These are phyloP conservation scores for Phaeomoniella chlamydospora DNA, from an alignment of 2,329 filamentous ascomycete species.

Conservation along the genomic window DNA sequence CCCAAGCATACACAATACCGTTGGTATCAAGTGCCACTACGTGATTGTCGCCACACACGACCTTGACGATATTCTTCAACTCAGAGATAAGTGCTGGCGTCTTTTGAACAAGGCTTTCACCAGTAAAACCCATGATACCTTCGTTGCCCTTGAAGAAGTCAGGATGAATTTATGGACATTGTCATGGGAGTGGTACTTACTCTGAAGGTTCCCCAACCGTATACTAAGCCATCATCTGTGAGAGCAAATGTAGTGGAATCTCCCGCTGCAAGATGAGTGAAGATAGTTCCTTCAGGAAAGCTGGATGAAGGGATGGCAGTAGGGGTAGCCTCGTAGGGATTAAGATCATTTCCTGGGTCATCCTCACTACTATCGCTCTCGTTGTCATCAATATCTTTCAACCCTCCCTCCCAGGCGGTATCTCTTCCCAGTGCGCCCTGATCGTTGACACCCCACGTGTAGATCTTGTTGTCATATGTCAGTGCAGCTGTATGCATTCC, in stretches of 20 bases:
- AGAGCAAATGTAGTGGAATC: constrained; percentile 66
- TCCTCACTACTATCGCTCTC: constrained; percentile 28
- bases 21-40: constrained; percentile 52
- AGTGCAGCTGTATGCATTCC: constrained; percentile 71
- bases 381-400: constrained; percentile 18
- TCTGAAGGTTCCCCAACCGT: constrained; percentile 74
- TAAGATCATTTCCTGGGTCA: constrained; percentile 36
- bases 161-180: too few relatives aligned
- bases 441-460: constrained; percentile 82
- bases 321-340: constrained; percentile 59
- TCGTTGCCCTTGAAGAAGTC: constrained; percentile 41
- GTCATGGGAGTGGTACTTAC: constrained; percentile 25
- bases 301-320: constrained; percentile 35
- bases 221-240: constrained; percentile 60
- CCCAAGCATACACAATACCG: constrained; percentile 56
- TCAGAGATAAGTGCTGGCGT: constrained; percentile 28
- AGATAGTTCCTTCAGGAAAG: constrained; percentile 48
- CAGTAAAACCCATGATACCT: constrained; percentile 40
- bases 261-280: constrained; percentile 53
- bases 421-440: constrained; percentile 66
- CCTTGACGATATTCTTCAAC: constrained; percentile 50
- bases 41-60: constrained; percentile 58
- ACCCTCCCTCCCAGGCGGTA: constrained; percentile 39
- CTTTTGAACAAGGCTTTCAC: constrained; percentile 23
- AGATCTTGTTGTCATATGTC: constrained; percentile 65